phyloP scores from a whole-genome alignment of 2,329 filamentous ascomycete genomes.

The Botrytis fragariae region DNA sequence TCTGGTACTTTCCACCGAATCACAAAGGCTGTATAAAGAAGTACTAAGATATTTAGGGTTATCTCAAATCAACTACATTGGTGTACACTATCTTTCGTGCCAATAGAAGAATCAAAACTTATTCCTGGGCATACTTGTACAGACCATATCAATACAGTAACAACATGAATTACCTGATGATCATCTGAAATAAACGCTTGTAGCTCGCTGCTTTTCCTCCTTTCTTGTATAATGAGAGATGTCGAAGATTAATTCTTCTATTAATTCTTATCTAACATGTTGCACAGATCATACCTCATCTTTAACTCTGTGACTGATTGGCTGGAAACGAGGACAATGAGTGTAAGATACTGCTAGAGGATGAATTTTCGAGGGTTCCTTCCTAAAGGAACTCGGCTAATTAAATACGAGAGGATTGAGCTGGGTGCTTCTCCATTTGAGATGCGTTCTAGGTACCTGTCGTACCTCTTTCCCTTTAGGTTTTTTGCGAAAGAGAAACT shows the following conservation, averaged over 20 bases:
- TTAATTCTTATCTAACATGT: neutral
- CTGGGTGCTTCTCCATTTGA: neutral
- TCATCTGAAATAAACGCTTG: neutral
- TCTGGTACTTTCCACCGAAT: rapidly evolving
- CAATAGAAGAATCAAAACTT: neutral
- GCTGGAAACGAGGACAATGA: neutral
- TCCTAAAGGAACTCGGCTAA: neutral
- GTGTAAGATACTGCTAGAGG: neutral
- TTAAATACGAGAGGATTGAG: neutral
- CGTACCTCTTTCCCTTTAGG: neutral
- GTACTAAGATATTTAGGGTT: neutral
- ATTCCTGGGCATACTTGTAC: neutral
- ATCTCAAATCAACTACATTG: neutral
- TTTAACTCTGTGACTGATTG: neutral
- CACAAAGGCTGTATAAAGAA: neutral
- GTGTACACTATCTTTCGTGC: neutral
- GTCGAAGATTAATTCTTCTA: neutral
- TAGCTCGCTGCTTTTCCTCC: rapidly evolving
- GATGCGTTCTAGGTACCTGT: neutral
- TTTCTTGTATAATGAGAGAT: neutral
- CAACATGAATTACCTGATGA: neutral
- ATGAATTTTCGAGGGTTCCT: rapidly evolving
- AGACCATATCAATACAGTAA: neutral
- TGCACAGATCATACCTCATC: neutral
- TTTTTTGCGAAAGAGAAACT: neutral